Percentiles rank a stretch among this genome's conserved stretches.
These are phyloP conservation scores for Talaromyces stipitatus DNA, from an alignment of 495 filamentous ascomycete species.

Conservation along the genomic window DNA sequence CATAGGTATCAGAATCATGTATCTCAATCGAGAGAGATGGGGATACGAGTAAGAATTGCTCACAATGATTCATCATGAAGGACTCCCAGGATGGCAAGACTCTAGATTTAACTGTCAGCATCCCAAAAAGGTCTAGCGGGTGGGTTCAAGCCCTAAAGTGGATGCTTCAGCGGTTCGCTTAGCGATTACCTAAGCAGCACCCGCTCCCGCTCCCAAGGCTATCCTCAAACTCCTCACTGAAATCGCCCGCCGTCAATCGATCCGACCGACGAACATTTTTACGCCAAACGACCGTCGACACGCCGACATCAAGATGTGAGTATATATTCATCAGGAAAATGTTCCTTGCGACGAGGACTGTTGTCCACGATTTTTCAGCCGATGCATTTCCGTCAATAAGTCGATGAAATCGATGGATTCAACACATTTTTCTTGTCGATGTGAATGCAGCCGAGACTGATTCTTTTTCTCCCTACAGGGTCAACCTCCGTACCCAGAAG, in stretches of 20 bases:
- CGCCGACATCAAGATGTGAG: constrained; percentile 51
- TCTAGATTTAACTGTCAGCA: neutral
- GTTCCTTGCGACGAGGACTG: neutral
- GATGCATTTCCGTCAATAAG: constrained; percentile 11
- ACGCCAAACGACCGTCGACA: constrained; percentile 48
- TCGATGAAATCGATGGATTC: constrained; percentile 5
- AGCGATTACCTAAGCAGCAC: constrained; percentile 43
- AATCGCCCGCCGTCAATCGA: constrained; percentile 28
- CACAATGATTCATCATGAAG: neutral
- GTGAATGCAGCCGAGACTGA: neutral
- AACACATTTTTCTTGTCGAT: neutral
- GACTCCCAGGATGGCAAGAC: neutral
- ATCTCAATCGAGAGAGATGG: neutral
- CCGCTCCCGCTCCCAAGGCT: constrained; percentile 7
- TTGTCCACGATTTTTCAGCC: neutral
- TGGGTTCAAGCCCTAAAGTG: constrained; percentile 29
- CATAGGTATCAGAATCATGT: no score
- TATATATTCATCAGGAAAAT: constrained; percentile 14
- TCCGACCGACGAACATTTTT: constrained; percentile 43
- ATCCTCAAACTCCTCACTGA: constrained; percentile 40
- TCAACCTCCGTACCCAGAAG: constrained; percentile 99
- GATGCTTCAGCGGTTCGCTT: constrained; percentile 30
- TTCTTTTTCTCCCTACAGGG: constrained; percentile 50
- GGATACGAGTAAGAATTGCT: neutral
- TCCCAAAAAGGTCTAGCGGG: neutral